A percentile compares a stretch with the other conserved stretches of the same genome.
These are phyloP conservation scores for Thielaviopsis euricoi DNA, from an alignment of 2,329 filamentous ascomycete species.

Conservation along the genomic window DNA sequence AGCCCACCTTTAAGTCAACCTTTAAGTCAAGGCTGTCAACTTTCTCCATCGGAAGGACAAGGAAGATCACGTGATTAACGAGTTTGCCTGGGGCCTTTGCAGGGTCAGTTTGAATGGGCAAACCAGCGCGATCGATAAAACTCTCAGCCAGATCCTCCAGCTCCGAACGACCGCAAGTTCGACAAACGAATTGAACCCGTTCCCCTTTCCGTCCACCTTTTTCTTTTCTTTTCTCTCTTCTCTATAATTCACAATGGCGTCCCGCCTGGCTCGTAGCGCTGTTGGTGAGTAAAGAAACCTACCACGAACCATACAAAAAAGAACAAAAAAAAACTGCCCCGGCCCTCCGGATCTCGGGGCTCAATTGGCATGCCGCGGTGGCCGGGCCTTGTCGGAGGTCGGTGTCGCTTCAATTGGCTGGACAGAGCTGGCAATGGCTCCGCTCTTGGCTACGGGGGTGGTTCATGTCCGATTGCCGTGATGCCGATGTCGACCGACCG, in stretches of 20 bases:
- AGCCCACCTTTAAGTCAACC: neutral
- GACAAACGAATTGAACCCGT: slow-evolving; percentile 25
- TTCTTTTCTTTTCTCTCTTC: slow-evolving; percentile 27
- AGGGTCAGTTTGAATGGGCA: neutral
- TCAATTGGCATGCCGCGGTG: neutral
- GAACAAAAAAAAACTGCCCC: too few relatives aligned
- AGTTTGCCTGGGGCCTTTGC: slow-evolving; percentile 20
- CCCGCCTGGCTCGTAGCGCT: slow-evolving; percentile 88
- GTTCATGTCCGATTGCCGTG: neutral
- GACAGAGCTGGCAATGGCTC: neutral
- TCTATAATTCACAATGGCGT: slow-evolving; percentile 68
- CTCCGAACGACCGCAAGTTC: slow-evolving; percentile 22
- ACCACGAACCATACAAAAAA: too few relatives aligned
- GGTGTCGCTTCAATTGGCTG: neutral
- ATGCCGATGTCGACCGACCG: neutral
- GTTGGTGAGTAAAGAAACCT: slow-evolving; percentile 52
- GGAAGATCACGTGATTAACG: slow-evolving; percentile 21
- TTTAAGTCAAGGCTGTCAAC: neutral
- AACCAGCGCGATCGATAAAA: slow-evolving; percentile 31
- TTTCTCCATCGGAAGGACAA: slow-evolving; percentile 11
- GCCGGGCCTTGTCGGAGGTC: neutral
- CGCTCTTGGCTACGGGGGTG: neutral
- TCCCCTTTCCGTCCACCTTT: neutral
- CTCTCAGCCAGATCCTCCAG: slow-evolving; percentile 27
- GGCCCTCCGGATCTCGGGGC: neutral